Evolutionary conservation across 352 stramenopile genomes (phyloP), one percentile per base, ranked within the genome.

Genomic region (Blastocystis sp.): DNA sequence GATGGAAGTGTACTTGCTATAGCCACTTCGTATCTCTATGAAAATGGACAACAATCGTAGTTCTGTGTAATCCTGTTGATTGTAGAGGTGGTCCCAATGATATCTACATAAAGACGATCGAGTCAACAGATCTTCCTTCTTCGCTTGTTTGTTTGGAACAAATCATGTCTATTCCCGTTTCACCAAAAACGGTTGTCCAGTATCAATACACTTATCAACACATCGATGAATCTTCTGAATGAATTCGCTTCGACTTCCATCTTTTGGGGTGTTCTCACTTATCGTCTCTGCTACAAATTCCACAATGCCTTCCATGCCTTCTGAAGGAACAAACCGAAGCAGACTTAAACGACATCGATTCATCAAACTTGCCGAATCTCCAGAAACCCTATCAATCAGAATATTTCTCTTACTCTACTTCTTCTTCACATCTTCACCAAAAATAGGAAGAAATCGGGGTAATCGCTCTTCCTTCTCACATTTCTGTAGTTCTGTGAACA

Each of bases 11-110:
- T 92, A 71, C 90, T 95, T n/a, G 92, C 92, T 12, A 89, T 95
- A 51, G 92, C 92, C 6, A 89, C 92, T 58, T 95, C 92, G 24
- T 94, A 95, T 89, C 94, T 92, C 27, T 95, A 93, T 85, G 92
- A 95, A 73, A 91, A 94, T 86, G 92, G 92, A 43, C 91, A 94
- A 80, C 93, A 94, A 89, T 92, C 94, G 91, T 63, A 16, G 12
- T 58, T 16, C 6, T 35, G 16, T 58, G 35, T 73, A 7, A 6
- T 16, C 24, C 24, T 52, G 16, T 58, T 56, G 61, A 73, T 46
- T 46, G 9, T 46, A 46, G 39, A 9, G 39, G 39, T 46, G 2
- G 5, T 32, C 12, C 27, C 54, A 61, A 61, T 61, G 19, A n/a
- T 32, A 61, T 61, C 54, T 61, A 32, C 54, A 61, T 61, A n/a